These are phyloP conservation scores for Gossypium sturtianum DNA, from an alignment of 345 rosid species.

Conservation along the genomic window DNA sequence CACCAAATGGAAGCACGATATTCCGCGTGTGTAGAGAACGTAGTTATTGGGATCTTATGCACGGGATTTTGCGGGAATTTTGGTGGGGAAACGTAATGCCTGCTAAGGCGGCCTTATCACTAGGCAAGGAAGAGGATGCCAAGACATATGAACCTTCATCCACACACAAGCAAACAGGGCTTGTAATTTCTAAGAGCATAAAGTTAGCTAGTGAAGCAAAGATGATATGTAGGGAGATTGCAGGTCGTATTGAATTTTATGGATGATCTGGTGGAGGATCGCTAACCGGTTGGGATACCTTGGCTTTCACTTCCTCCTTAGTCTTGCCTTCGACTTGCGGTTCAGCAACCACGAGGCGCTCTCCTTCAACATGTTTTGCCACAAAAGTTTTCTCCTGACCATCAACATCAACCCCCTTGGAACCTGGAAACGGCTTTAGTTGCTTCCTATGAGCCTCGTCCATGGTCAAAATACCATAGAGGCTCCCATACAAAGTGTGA, in stretches of 20 bases:
- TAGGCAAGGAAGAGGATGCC: conserved; percentile 51
- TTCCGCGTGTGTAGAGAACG: conserved; percentile 64
- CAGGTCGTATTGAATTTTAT: conserved; percentile 75
- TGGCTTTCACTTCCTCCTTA: conserved; percentile 87
- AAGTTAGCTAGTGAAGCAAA: conserved; percentile 37
- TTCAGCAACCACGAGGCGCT: conserved; percentile 24
- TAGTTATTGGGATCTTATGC: conserved; percentile 64
- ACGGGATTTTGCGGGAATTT: conserved; percentile 60
- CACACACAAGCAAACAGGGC: conserved; percentile 61
- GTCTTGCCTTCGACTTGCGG: conserved; percentile 54
- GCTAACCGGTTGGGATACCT: conserved; percentile 89
- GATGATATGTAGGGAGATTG: conserved; percentile 62
- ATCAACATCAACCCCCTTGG: conserved; percentile 65
- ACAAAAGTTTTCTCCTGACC: conserved; percentile 82
- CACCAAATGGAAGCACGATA: conserved; percentile 76
- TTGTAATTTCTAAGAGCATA: conserved; percentile 56
- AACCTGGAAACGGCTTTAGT: conserved; percentile 69
- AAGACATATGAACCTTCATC: conserved; percentile 51
- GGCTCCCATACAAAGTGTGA: too few species aligned
- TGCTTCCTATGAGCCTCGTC: conserved; percentile 46
- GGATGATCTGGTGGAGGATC: conserved; percentile 65
- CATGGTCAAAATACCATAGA: too few species aligned
- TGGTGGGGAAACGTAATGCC: conserved; percentile 94
- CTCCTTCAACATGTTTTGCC: conserved; percentile 65
- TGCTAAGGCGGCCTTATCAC: conserved; percentile 59